Base-by-base conservation (phyloP, 345 rosid species). In the Brassica napus region DNA sequence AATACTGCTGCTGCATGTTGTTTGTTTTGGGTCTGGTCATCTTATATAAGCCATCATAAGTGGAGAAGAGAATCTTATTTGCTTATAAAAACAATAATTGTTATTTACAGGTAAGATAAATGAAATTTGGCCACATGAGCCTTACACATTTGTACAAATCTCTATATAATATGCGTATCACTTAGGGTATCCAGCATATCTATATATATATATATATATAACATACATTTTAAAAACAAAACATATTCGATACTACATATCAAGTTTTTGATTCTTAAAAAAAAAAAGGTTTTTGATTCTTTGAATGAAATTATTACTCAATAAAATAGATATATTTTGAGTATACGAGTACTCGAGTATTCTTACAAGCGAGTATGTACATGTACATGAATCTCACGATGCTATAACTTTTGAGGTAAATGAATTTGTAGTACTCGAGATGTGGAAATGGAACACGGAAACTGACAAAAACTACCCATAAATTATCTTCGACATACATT, bases 1-100 rank as follows among this genome's bases (percentile, higher is more conserved):
- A 62, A 65, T 60, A 85, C 82, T 83, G 83, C 87, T 77, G 83
- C 75, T 49, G 57, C 57, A 72, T 79, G 68, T 65, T 71, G 31
- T 69, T 21, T 74, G 37, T 30, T 5, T 32, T 35, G 69, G 62
- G 11, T 6, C 9, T 15, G 63, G 23, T 60, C 21, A 42, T 68
- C 71, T 74, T 84, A 71, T 84, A 85, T 85, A 86, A 68, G 80
- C 69, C 42, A 30, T 71, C 59, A 72, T 35, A 44, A 85, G 83
- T 69, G 82, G 66, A 16, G 65, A 61, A 16, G 35, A 26, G 81
- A 71, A 60, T 71, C 73, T 76, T 81, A 59, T 62, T 68, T n/a
- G 62, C 69, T 60, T 2, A 0, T 24, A 1, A 1, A 9, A 49
- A 9, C 1, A 1, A 44, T 49, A 57, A 6, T 55, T 26, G 8